phyloP scores from a whole-genome alignment of 495 filamentous ascomycete species.

The Schizothecium vesticola region DNA sequence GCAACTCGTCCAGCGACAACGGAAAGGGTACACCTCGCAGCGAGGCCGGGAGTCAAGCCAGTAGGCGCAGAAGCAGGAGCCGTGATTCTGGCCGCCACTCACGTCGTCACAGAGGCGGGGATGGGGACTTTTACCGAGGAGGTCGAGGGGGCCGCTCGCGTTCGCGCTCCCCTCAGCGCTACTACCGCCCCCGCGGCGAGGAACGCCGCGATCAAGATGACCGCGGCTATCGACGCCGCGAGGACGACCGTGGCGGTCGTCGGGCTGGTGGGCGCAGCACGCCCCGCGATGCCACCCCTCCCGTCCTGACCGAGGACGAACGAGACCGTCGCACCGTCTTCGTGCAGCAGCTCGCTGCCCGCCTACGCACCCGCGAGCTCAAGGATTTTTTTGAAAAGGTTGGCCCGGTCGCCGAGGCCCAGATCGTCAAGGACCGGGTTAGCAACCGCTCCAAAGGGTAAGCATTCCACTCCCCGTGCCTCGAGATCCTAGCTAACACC shows the following conservation, averaged over 20 bases:
- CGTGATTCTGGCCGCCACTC: slow-evolving; percentile 73
- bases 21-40: slow-evolving; percentile 61
- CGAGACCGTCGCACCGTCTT: slow-evolving; percentile 96
- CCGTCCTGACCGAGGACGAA: slow-evolving; percentile 86
- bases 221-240: slow-evolving; percentile 27
- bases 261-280: slow-evolving; percentile 50
- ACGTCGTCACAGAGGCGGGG: slow-evolving; percentile 66
- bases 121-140: slow-evolving; percentile 72
- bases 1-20: slow-evolving; percentile 32
- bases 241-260: slow-evolving; percentile 41
- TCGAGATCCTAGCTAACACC: slow-evolving; percentile 28
- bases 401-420: slow-evolving; percentile 93
- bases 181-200: slow-evolving; percentile 66
- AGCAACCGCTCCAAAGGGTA: slow-evolving; percentile 97
- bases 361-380: slow-evolving; percentile 85
- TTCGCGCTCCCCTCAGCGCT: slow-evolving; percentile 71
- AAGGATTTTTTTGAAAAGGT: slow-evolving; percentile 95
- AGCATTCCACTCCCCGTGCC: slow-evolving; percentile 25
- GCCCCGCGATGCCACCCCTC: slow-evolving; percentile 50
- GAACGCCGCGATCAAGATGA: slow-evolving; percentile 48
- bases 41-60: slow-evolving; percentile 80
- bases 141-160: slow-evolving; percentile 55
- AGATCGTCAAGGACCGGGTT: slow-evolving; percentile 98
- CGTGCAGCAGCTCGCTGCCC: slow-evolving; percentile 92
- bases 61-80: slow-evolving; percentile 76